Conservation (phyloP, 2,329 filamentous ascomycete species). For the Pochonia chlamydosporia region DNA sequence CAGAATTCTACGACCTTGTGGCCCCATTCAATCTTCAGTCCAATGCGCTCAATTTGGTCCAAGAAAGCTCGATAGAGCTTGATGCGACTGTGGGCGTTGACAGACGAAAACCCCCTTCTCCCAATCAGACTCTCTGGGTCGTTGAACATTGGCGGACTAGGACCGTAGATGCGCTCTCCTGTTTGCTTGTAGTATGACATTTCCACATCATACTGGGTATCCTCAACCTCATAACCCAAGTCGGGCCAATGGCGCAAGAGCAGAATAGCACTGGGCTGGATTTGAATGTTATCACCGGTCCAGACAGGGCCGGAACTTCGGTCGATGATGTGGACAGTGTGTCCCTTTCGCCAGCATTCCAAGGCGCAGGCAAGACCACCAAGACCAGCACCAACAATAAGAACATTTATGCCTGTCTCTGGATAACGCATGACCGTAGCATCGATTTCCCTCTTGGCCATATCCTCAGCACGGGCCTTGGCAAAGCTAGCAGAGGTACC, state of each 20-base stretch:
- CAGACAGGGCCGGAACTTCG: slow-evolving; percentile 1
- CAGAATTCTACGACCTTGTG: slow-evolving; percentile 1
- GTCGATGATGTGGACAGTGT: slow-evolving; percentile 12
- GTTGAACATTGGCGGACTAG: neutral
- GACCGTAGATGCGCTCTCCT: slow-evolving; percentile 6
- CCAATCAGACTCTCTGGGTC: neutral
- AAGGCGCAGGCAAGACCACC: slow-evolving; percentile 10
- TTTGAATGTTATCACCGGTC: slow-evolving; percentile 7
- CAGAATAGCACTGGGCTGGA: slow-evolving; percentile 4
- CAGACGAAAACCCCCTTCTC: neutral
- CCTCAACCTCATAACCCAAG: slow-evolving; percentile 4
- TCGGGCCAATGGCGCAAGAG: slow-evolving; percentile 9
- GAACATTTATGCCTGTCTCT: slow-evolving; percentile 7
- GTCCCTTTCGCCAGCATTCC: slow-evolving; percentile 14
- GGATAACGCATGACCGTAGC: no score
- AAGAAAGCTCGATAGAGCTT: slow-evolving; percentile 4
- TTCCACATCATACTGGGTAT: neutral
- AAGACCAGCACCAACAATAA: slow-evolving; percentile 12
- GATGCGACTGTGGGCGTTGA: neutral
- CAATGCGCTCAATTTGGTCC: slow-evolving; percentile 5
- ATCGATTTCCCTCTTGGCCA: no score
- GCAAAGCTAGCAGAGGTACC: no score
- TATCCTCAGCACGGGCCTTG: no score
- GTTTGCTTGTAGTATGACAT: slow-evolving; percentile 3
- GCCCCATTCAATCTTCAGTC: slow-evolving; percentile 7